These are phyloP conservation scores for Triglochin maritima DNA, from an alignment of 106 monocot species.

Conservation along the genomic window DNA sequence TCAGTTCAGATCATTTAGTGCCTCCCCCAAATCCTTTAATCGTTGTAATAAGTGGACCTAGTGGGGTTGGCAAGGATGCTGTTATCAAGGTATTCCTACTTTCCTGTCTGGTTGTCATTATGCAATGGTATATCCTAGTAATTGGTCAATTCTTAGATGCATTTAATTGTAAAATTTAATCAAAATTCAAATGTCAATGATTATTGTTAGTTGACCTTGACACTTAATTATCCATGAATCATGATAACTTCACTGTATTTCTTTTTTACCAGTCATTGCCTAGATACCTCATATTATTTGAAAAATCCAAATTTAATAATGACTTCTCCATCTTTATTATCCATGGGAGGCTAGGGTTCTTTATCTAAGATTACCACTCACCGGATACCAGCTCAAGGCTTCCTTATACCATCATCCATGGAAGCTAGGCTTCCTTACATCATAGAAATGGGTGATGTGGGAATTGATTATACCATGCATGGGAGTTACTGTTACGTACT, in stretches of 20 bases:
- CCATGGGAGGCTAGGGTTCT: neutral
- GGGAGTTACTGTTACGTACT: no score
- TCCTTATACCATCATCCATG: no score
- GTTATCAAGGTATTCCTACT: constrained; percentile 72
- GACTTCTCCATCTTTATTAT: neutral
- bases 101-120: neutral
- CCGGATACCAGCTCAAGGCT: no score
- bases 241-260: neutral
- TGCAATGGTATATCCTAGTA: neutral
- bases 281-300: neutral
- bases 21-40: constrained; percentile 68
- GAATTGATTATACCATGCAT: no score
- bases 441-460: no score
- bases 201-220: neutral
- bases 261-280: neutral
- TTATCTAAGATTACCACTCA: neutral
- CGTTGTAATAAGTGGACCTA: constrained; percentile 94
- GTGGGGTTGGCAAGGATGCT: constrained; percentile 97
- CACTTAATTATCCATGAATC: neutral
- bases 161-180: neutral
- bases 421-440: no score
- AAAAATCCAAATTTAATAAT: neutral
- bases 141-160: neutral
- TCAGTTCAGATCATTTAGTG: constrained; percentile 59
- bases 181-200: neutral